Base-by-base conservation (phyloP, 129 eudicot genomes). In the carrot (Daucus carota) region DNA sequence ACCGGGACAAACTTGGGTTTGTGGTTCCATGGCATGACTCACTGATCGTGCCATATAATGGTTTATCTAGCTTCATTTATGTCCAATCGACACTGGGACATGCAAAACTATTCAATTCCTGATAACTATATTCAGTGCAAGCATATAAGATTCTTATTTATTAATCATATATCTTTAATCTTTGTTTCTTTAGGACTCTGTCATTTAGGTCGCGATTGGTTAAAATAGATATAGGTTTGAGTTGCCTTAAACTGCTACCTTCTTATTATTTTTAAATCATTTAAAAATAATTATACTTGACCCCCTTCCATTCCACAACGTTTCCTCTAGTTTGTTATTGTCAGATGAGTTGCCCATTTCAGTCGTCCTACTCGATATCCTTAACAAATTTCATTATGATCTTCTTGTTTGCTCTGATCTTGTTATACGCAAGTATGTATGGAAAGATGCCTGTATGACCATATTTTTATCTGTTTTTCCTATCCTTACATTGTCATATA, bases 391-490 rank as follows among this genome's bases (percentile, higher is more conserved):
- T 26, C 22, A 63, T 29, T 22, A 31, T 4, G 34, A 62, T 62
- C 38, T 54, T 62, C 18, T 60, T 3, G 20, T 20, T 29, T 62
- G 69, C 38, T 75, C 8, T 75, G 73, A 24, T 13, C 18, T 45
- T 45, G 48, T 45, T 14, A 45, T 50, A 50, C 59, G 16, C 11
- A 50, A 50, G 24, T 50, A 50, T 1, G 6, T 50, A 18, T 50
- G 3, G 59, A 54, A 52, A 18, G 24, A 52, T 52, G 26, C 6
- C 26, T 54, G 63, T 54, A n/a, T 57, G 28, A 57, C n/a, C 16
- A 26, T 81, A 15, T 74, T 62, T 18, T 75, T 72, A 16, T 47
- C 34, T 67, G 66, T 32, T 77, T 68, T 43, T 34, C n/a, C 36
- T 74, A 6, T 22, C 12, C 6, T 6, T n/a, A n/a, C 14, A 24